These are phyloP conservation scores for Ogataea minuta DNA, from an alignment of 805 yeast genomes.

Conservation along the genomic window DNA sequence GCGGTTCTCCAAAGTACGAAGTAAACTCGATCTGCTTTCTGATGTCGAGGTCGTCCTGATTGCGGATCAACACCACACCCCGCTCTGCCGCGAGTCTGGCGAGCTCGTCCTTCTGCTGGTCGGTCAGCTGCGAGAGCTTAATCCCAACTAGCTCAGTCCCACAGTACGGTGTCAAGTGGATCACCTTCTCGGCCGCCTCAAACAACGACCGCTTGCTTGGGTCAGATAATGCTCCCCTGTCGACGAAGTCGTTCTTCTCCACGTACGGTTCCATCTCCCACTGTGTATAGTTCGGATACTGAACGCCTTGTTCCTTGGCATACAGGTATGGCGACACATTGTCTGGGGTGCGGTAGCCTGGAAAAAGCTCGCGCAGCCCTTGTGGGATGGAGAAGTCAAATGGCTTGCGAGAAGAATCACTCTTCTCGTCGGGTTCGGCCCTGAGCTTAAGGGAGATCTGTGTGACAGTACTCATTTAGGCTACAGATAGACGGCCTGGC, in stretches of 20 bases:
- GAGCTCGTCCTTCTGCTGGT: slow-evolving; percentile 43
- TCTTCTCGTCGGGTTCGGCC: too few species aligned
- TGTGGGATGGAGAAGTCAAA: slow-evolving; percentile 14
- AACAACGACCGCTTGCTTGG: slow-evolving; percentile 38
- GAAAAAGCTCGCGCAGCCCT: slow-evolving; percentile 11
- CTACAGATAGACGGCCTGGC: too few species aligned
- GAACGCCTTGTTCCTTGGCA: slow-evolving; percentile 15
- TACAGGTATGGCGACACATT: slow-evolving; percentile 15
- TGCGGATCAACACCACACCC: slow-evolving; percentile 45
- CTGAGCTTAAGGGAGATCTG: too few species aligned
- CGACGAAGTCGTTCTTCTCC: slow-evolving; percentile 11
- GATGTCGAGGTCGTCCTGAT: slow-evolving; percentile 40
- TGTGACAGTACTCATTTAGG: too few species aligned
- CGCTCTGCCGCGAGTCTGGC: slow-evolving; percentile 46
- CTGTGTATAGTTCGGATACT: slow-evolving; percentile 18
- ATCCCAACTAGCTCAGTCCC: slow-evolving; percentile 59
- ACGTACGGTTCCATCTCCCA: slow-evolving; percentile 19
- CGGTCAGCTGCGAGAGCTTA: slow-evolving; percentile 39
- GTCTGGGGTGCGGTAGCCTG: slow-evolving; percentile 15
- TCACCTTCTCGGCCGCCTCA: slow-evolving; percentile 41
- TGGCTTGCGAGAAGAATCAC: not conserved
- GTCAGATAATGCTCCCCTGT: slow-evolving; percentile 18
- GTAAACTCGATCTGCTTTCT: slow-evolving; percentile 41
- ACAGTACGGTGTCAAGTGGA: slow-evolving; percentile 40
- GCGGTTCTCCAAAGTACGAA: slow-evolving; percentile 41